Evolutionary conservation across 306 rosid genomes (phyloP).

Genomic region (Vicia faba): DNA sequence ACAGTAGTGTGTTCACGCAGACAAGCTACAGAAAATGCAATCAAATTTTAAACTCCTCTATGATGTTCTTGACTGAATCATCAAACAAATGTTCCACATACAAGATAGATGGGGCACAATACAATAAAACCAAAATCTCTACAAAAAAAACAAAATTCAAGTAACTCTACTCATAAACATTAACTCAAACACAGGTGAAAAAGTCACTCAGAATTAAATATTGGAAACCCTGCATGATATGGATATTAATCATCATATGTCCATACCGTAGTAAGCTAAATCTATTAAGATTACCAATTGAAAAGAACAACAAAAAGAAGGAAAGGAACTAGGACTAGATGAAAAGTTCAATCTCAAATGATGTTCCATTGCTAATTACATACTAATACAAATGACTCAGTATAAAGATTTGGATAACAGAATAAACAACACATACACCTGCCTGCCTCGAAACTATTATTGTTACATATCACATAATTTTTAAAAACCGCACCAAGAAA

Average conservation of each 20-base stretch:
- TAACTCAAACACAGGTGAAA: conserved; percentile 16
- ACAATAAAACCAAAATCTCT: conserved; percentile 18
- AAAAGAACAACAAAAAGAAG: background rate
- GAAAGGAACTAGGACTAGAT: background rate
- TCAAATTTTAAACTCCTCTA: background rate
- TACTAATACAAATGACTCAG: background rate
- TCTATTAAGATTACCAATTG: background rate
- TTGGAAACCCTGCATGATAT: conserved; percentile 14
- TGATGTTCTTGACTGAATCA: conserved; percentile 17
- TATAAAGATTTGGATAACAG: conserved; percentile 21
- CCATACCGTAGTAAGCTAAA: background rate
- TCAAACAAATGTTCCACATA: conserved; percentile 1
- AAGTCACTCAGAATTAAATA: background rate
- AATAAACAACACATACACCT: conserved; percentile 1
- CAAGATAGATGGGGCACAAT: conserved; percentile 11
- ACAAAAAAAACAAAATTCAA: background rate
- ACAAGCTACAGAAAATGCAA: conserved; percentile 13
- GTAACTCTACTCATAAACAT: conserved; percentile 1
- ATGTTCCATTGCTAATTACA: background rate
- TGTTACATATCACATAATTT: background rate
- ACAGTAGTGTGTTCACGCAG: conserved; percentile 6
- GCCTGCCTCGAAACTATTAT: conserved; percentile 29
- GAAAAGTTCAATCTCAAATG: conserved; percentile 4
- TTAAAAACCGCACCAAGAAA: background rate
- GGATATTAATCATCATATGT: background rate